Base-by-base conservation (phyloP, 2,329 filamentous ascomycete genomes). In the Xylariaceae sp. region DNA sequence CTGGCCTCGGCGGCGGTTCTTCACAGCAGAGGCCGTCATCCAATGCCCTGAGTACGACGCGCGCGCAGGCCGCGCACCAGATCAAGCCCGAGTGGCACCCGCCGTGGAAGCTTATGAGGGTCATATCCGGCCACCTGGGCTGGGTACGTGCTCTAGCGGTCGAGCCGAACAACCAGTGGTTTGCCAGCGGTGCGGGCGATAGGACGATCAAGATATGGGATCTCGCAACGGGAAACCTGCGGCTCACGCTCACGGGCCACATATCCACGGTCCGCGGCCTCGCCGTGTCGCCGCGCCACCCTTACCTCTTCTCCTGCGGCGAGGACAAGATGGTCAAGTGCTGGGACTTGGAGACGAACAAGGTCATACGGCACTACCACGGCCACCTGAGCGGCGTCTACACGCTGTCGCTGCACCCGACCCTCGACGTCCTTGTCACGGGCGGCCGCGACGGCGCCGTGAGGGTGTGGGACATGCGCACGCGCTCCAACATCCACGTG, bases 241-340 rank as follows among this genome's bases (percentile, higher is more conserved):
- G 81, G 41, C 68, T 97, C 47, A 96, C 90, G 0, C 68, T 97
- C 44, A 97, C 90, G 2, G 90, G 90, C 24, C 90, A 96, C 64
- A 96, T 56, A 56, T 94, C 87, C 34, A 94, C 88, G 4, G 89
- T 96, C 1, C 81, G 89, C 37, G 92, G 92, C 2, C 74, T 98
- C 33, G 92, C 90, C 0, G 87, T 98, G 6, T 95, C 88, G 14
- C 86, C 89, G 12, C 74, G 92, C 32, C 92, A 98, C 65, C 94
- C 92, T 0, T 98, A 98, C 59, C 75, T 98, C 8, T 98, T 98
- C 65, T 95, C 88, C 9, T 98, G 92, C 57, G 94, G 88, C 42
- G 92, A 98, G 65, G 92, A 98, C 63, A 98, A 98, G 70, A 96
- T 96, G 89, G 92, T 98, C 47, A 98, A 98, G 66, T 98, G 92